Conservation (phyloP, 1,284 basidiomycete species). For the Takashimella tepidaria region DNA sequence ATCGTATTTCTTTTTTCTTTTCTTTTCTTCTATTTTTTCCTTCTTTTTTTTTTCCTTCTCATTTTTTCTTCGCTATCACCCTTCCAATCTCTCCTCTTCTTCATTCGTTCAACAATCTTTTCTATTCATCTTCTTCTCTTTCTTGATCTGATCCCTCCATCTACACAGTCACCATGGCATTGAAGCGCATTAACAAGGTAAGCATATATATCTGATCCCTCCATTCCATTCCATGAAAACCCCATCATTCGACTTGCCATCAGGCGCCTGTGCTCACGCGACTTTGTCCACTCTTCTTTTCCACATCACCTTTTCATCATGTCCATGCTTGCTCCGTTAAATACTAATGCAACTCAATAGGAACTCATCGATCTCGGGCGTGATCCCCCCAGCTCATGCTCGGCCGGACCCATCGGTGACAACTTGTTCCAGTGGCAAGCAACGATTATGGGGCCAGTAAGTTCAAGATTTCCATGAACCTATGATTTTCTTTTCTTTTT, state of each 20-base stretch:
- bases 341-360: conserved; percentile 51
- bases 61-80: not conserved
- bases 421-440: conserved; percentile 99
- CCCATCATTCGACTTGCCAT: not conserved
- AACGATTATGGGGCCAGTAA: conserved; percentile 93
- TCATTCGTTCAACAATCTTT: conserved; percentile 7
- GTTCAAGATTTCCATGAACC: too few species aligned
- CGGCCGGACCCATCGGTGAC: conserved; percentile 89
- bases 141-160: conserved; percentile 1
- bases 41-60: not conserved
- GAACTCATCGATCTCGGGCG: conserved; percentile 96
- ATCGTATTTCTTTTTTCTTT: not conserved
- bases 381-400: conserved; percentile 95
- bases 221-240: conserved; percentile 4
- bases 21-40: not conserved
- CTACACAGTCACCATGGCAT: conserved; percentile 66
- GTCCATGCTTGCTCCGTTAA: not conserved
- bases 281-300: not conserved
- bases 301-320: not conserved
- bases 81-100: conserved; percentile 9
- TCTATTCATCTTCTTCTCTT: not conserved
- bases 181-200: conserved; percentile 99
- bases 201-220: conserved; percentile 24
- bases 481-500: too few species aligned
- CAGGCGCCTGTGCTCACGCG: not conserved